Percentiles rank a stretch among this genome's conserved stretches.
Evolutionary conservation across 805 yeast genomes (phyloP).

Genomic region (Schwanniomyces occidentalis): DNA sequence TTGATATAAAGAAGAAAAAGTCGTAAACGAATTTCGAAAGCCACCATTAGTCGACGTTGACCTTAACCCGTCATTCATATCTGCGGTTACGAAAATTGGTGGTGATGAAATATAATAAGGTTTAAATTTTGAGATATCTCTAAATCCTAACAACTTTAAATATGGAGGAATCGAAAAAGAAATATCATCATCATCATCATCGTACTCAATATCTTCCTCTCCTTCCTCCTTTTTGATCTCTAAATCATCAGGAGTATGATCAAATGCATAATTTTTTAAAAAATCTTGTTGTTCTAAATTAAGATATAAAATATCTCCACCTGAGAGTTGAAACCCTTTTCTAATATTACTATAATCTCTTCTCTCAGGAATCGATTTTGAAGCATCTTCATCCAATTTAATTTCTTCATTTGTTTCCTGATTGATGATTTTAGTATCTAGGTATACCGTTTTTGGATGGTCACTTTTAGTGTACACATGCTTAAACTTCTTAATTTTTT

Average conservation of each 20-base stretch:
- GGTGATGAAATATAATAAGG: slow-evolving; percentile 54
- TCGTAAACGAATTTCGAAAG: slow-evolving; percentile 60
- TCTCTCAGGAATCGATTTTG: slow-evolving; percentile 31
- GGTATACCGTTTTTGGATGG: slow-evolving; percentile 50
- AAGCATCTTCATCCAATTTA: slow-evolving; percentile 46
- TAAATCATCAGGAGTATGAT: slow-evolving; percentile 22
- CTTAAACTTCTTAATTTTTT: slow-evolving; percentile 49
- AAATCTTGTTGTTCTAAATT: slow-evolving; percentile 24
- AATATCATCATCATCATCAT: slow-evolving; percentile 11
- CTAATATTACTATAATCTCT: slow-evolving; percentile 35
- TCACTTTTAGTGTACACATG: slow-evolving; percentile 58
- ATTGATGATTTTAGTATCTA: slow-evolving; percentile 40
- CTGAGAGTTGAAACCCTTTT: slow-evolving; percentile 25
- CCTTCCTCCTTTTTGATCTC: slow-evolving; percentile 6
- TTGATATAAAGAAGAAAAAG: slow-evolving; percentile 68
- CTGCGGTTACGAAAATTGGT: slow-evolving; percentile 68
- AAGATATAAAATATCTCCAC: slow-evolving; percentile 25
- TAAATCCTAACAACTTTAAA: slow-evolving; percentile 68
- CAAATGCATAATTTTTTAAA: slow-evolving; percentile 35
- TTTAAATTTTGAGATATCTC: slow-evolving; percentile 45
- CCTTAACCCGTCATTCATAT: slow-evolving; percentile 43
- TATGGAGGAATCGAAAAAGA: slow-evolving; percentile 42
- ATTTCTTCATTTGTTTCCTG: slow-evolving; percentile 47
- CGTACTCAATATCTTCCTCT: no score
- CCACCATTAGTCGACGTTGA: slow-evolving; percentile 32